Percentiles rank a stretch among this genome's conserved stretches.
These are phyloP conservation scores for Luzula sylvatica DNA, from an alignment of 176 grass and related monocot species.

Conservation along the genomic window DNA sequence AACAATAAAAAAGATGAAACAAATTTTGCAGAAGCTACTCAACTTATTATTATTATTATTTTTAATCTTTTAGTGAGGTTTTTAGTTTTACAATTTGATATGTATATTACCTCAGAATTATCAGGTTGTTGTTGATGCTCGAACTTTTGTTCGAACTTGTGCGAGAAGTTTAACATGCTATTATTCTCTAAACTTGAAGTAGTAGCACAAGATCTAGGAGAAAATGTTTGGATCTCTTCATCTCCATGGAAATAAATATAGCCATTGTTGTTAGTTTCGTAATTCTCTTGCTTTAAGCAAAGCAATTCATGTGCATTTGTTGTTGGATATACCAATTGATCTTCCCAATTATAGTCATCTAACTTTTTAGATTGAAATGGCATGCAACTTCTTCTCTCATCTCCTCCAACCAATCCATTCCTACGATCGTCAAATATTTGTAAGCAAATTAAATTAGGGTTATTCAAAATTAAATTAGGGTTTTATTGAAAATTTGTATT, in stretches of 20 bases:
- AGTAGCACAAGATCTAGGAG: constrained; percentile 66
- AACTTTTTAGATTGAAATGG: constrained; percentile 18
- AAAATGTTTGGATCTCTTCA: constrained; percentile 32
- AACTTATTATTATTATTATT: no score
- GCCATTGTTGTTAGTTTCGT: constrained; percentile 21
- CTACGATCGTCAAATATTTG: constrained; percentile 16
- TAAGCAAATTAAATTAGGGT: no score
- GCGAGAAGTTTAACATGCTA: constrained; percentile 69
- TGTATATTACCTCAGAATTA: constrained; percentile 25
- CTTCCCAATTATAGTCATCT: constrained; percentile 12
- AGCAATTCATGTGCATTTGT: constrained; percentile 19
- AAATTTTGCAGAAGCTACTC: no score
- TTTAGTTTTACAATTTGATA: no score
- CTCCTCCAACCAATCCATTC: constrained; percentile 39
- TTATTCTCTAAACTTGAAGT: constrained; percentile 43
- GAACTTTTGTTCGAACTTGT: constrained; percentile 48
- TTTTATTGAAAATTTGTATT: no score
- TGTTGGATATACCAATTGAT: constrained; percentile 25
- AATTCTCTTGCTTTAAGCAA: constrained; percentile 38
- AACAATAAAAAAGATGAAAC: not conserved
- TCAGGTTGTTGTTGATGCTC: constrained; percentile 17
- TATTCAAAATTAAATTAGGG: no score
- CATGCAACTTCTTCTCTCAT: constrained; percentile 25
- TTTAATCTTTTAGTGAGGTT: no score
- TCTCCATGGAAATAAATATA: constrained; percentile 35